Conservation (phyloP, 2,329 filamentous ascomycete genomes). For the Pseudocercospora musae region DNA sequence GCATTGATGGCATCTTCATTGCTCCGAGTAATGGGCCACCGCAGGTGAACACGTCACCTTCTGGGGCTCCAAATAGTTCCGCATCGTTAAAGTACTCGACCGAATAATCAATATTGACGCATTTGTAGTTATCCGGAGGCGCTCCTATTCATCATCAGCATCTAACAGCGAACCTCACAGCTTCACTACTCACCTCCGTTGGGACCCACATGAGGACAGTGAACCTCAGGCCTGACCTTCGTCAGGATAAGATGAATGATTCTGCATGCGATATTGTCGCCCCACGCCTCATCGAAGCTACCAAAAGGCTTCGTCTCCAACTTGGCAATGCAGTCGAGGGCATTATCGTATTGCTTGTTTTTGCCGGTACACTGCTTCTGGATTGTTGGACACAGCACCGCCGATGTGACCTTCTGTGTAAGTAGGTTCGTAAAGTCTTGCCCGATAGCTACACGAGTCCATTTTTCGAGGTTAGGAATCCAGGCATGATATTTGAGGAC, state of each 20-base stretch:
- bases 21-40: conserved; percentile 6
- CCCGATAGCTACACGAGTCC: conserved; percentile 33
- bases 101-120: conserved; percentile 29
- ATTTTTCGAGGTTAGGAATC: conserved; percentile 43
- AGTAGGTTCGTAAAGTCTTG: conserved; percentile 26
- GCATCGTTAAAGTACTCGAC: conserved; percentile 30
- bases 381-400: conserved; percentile 32
- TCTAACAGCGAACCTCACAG: background rate
- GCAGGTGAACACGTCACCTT: conserved; percentile 20
- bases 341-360: conserved; percentile 38
- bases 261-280: conserved; percentile 45
- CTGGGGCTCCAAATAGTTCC: conserved; percentile 19
- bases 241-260: conserved; percentile 43
- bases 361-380: conserved; percentile 37
- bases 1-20: background rate
- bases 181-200: conserved; percentile 17
- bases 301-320: conserved; percentile 39
- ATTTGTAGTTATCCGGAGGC: conserved; percentile 25
- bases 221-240: conserved; percentile 26
- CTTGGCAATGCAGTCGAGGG: conserved; percentile 33
- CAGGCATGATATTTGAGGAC: conserved; percentile 47
- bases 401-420: conserved; percentile 30
- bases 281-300: conserved; percentile 44
- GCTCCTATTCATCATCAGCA: background rate
- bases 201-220: conserved; percentile 33